Evolutionary conservation across 73 alveolate genomes (phyloP).

Genomic region (Effrenium voratum): DNA sequence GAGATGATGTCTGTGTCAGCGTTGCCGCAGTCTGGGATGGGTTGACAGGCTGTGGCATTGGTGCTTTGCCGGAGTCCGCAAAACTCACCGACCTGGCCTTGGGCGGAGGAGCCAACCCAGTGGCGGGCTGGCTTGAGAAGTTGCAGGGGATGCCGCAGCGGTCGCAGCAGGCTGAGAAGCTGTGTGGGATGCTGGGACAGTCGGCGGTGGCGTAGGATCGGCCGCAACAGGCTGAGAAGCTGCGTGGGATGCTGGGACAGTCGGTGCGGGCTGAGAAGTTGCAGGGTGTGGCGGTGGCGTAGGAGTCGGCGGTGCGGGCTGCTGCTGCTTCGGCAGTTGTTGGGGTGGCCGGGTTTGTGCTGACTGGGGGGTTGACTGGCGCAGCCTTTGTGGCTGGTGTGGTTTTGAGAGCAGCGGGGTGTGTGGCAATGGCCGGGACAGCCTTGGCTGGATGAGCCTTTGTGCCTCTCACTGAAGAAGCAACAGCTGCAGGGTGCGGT

Average conservation of each 20-base stretch:
- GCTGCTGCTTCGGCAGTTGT: too few species aligned
- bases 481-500: too few species aligned
- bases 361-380: too few species aligned
- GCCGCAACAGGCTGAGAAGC: not conserved
- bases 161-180: not conserved
- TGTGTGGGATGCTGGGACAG: not conserved
- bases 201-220: not conserved
- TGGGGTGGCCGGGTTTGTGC: too few species aligned
- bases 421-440: too few species aligned
- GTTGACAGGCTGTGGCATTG: not conserved
- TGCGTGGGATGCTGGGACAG: not conserved
- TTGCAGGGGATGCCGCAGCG: not conserved
- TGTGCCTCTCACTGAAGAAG: too few species aligned
- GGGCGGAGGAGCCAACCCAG: not conserved
- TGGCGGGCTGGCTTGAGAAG: not conserved
- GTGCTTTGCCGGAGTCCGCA: not conserved
- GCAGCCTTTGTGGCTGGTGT: too few species aligned
- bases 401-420: too few species aligned
- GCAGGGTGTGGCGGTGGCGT: too few species aligned
- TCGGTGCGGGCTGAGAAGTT: not conserved
- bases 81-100: not conserved
- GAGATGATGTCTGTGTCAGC: not conserved
- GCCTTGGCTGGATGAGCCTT: too few species aligned
- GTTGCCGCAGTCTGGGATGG: not conserved
- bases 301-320: too few species aligned